Percentiles rank a stretch among this genome's conserved stretches.
Conservation (phyloP, 192 early-diverging fungal genomes). For the Backusella tuberculispora region DNA sequence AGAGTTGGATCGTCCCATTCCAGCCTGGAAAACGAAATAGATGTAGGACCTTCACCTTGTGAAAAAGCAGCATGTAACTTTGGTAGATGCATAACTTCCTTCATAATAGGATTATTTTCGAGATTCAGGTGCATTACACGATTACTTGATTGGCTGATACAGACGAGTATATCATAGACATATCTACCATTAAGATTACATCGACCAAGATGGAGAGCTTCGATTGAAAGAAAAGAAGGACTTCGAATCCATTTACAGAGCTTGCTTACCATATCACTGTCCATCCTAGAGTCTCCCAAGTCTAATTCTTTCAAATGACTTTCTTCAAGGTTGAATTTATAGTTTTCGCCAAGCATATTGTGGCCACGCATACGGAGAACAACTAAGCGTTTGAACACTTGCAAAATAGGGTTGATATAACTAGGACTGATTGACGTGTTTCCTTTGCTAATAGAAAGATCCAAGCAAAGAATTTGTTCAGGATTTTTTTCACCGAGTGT, state of each 20-base stretch:
- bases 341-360: neutral
- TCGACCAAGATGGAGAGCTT: slow-evolving; percentile 41
- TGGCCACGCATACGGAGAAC: slow-evolving; percentile 22
- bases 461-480: slow-evolving; percentile 8
- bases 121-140: slow-evolving; percentile 41
- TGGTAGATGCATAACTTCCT: slow-evolving; percentile 44
- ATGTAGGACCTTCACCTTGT: slow-evolving; percentile 42
- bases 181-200: slow-evolving; percentile 48
- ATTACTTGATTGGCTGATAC: slow-evolving; percentile 44
- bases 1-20: slow-evolving; percentile 54
- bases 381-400: slow-evolving; percentile 14
- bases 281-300: slow-evolving; percentile 25
- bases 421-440: neutral
- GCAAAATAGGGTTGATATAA: slow-evolving; percentile 16
- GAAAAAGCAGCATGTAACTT: slow-evolving; percentile 43
- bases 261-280: slow-evolving; percentile 1
- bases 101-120: slow-evolving; percentile 46
- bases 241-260: slow-evolving; percentile 37
- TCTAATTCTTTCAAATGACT: slow-evolving; percentile 23
- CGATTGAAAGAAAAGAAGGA: slow-evolving; percentile 28
- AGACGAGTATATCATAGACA: slow-evolving; percentile 43
- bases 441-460: slow-evolving; percentile 4
- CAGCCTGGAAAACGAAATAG: slow-evolving; percentile 44
- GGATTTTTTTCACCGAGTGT: slow-evolving; percentile 5
- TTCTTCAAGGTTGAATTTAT: slow-evolving; percentile 5